phyloP scores from a whole-genome alignment of 345 rosid genomes.

The Eutrema heterophyllum region DNA sequence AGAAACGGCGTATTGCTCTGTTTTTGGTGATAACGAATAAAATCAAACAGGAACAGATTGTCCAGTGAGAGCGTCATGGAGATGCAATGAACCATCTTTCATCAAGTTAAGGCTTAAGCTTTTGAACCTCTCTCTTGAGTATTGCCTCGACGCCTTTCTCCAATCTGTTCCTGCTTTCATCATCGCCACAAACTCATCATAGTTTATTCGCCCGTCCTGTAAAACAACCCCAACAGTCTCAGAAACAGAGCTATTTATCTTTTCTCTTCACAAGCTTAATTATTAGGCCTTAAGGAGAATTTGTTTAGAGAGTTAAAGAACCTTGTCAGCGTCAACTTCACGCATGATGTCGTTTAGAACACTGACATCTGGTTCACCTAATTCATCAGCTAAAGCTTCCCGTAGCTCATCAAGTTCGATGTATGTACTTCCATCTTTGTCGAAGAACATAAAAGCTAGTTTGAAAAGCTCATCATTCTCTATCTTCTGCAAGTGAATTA shows the following conservation, averaged over 20 bases:
- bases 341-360: constrained; percentile 81
- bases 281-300: neutral
- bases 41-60: constrained; percentile 63
- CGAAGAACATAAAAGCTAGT: constrained; percentile 89
- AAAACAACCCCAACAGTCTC: neutral
- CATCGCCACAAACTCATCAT: constrained; percentile 92
- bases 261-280: neutral
- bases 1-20: neutral
- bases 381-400: constrained; percentile 70
- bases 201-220: constrained; percentile 86
- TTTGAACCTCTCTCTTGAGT: constrained; percentile 96
- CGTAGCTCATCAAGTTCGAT: constrained; percentile 77
- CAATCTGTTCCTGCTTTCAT: constrained; percentile 99
- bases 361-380: constrained; percentile 58
- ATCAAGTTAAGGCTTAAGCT: constrained; percentile 86
- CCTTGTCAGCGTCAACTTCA: constrained; percentile 98
- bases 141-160: constrained; percentile 98
- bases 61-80: constrained; percentile 81
- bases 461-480: constrained; percentile 94
- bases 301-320: constrained; percentile 17
- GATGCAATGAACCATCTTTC: constrained; percentile 96
- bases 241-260: neutral
- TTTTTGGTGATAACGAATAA: constrained; percentile 7
- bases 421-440: constrained; percentile 73
- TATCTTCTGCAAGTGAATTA: constrained; percentile 97